Conservation (phyloP, 2,329 filamentous ascomycete genomes). For the Aspergillus quadricinctus region DNA sequence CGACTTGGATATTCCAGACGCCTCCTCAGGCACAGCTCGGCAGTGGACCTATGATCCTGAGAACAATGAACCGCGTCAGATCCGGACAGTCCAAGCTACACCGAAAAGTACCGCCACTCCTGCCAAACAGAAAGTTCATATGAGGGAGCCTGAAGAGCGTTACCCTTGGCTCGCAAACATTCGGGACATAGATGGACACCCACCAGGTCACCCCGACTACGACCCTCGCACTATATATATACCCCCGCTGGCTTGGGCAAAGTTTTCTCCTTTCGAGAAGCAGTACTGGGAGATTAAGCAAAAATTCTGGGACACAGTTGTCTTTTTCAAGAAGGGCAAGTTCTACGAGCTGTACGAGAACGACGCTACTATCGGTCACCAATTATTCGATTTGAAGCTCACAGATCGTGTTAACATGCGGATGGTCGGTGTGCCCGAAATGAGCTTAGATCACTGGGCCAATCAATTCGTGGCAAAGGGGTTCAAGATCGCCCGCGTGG, state of each 20-base stretch:
- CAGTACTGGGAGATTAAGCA: slow-evolving; percentile 99
- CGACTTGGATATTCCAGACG: slow-evolving; percentile 51
- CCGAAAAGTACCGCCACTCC: slow-evolving; percentile 34
- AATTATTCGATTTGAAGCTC: slow-evolving; percentile 94
- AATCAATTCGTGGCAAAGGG: slow-evolving; percentile 98
- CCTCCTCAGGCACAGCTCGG: slow-evolving; percentile 64
- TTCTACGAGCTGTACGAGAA: slow-evolving; percentile 99
- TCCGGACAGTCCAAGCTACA: slow-evolving; percentile 38
- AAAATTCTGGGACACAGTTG: slow-evolving; percentile 94
- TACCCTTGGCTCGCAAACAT: slow-evolving; percentile 89
- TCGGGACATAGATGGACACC: slow-evolving; percentile 76
- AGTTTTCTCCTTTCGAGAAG: slow-evolving; percentile 92
- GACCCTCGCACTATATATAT: slow-evolving; percentile 90
- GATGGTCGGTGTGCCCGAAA: slow-evolving; percentile 97
- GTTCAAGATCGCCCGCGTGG: slow-evolving; percentile 92
- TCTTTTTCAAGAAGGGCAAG: slow-evolving; percentile 99
- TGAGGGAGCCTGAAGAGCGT: slow-evolving; percentile 76
- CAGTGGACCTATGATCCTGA: slow-evolving; percentile 76
- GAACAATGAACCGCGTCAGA: slow-evolving; percentile 49
- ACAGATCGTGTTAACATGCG: slow-evolving; percentile 99
- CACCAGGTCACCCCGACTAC: slow-evolving; percentile 76
- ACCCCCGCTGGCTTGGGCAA: slow-evolving; percentile 70
- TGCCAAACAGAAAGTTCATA: slow-evolving; percentile 64
- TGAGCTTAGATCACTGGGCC: slow-evolving; percentile 93
- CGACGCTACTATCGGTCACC: slow-evolving; percentile 92